Percentiles rank a stretch among this genome's conserved stretches.
phyloP scores from a whole-genome alignment of 164 flowering plant genomes.

The Macadamia tetraphylla region DNA sequence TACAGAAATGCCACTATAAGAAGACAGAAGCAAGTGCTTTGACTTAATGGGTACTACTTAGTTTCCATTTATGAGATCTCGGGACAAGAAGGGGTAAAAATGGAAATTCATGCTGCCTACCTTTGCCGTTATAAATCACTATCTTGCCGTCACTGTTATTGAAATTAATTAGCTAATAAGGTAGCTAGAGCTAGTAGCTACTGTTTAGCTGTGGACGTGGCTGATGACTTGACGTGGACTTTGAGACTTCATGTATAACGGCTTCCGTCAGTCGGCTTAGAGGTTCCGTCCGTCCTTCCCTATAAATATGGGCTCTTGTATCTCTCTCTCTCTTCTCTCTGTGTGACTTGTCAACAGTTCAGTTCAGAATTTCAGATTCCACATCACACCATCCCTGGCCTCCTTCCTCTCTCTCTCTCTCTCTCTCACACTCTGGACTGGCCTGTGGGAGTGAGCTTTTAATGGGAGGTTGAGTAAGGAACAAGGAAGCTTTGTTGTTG shows the following conservation, averaged over 20 bases:
- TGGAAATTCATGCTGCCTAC: neutral
- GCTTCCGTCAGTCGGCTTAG: conserved; percentile 12
- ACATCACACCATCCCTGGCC: conserved; percentile 1
- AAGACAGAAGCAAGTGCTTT: neutral
- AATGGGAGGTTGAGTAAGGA: conserved; percentile 19
- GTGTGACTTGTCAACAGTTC: no score
- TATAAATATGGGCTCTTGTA: conserved; percentile 16
- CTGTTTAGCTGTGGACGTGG: neutral
- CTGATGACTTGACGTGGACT: neutral
- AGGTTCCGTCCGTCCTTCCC: conserved; percentile 1
- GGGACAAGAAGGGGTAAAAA: neutral
- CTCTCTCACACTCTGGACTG: neutral
- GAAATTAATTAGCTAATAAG: no score
- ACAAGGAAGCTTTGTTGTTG: conserved; percentile 10
- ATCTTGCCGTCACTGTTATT: conserved; percentile 7
- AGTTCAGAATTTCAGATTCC: no score
- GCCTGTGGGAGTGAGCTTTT: neutral
- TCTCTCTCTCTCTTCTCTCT: conserved; percentile 5
- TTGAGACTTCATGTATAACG: conserved; percentile 15
- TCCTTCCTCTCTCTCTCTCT: neutral
- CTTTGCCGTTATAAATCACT: conserved; percentile 13
- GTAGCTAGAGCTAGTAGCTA: neutral
- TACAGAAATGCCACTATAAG: neutral
- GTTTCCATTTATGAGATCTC: neutral
- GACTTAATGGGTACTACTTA: neutral